A percentile compares a stretch with the other conserved stretches of the same genome.
Conservation (phyloP, 2,329 filamentous ascomycete species). For the Colletotrichum camelliae region DNA sequence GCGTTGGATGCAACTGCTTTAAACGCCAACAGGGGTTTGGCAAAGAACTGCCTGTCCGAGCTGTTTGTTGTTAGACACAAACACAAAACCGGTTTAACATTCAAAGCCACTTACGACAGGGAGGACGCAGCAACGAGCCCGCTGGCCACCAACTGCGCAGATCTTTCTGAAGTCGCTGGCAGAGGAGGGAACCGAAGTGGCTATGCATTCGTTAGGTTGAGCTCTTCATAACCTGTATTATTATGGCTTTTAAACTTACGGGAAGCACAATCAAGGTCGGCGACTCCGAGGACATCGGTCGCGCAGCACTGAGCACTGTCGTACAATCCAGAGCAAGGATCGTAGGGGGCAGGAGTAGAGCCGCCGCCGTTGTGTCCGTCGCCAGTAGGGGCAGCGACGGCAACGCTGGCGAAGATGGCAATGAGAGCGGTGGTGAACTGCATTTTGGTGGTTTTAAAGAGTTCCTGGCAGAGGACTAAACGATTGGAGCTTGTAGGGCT, state of each 20-base stretch:
- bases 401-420: neutral
- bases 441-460: neutral
- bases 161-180: conserved; percentile 47
- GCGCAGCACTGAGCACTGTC: conserved; percentile 61
- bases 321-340: conserved; percentile 48
- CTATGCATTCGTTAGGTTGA: neutral
- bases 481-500: neutral
- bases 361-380: neutral
- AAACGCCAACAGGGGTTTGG: conserved; percentile 19
- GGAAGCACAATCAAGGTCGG: conserved; percentile 58
- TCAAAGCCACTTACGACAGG: conserved; percentile 39
- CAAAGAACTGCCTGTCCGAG: conserved; percentile 39
- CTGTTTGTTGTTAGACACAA: neutral
- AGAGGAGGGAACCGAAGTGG: conserved; percentile 40
- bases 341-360: conserved; percentile 28
- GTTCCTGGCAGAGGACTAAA: neutral
- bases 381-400: neutral
- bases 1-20: neutral
- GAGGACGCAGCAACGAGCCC: conserved; percentile 63
- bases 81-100: neutral
- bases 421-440: neutral
- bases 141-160: conserved; percentile 54
- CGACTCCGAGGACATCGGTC: conserved; percentile 63
- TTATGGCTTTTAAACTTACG: conserved; percentile 25
- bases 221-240: neutral